Conservation (phyloP, 2,329 filamentous ascomycete species). For the Penicillium sp. region DNA sequence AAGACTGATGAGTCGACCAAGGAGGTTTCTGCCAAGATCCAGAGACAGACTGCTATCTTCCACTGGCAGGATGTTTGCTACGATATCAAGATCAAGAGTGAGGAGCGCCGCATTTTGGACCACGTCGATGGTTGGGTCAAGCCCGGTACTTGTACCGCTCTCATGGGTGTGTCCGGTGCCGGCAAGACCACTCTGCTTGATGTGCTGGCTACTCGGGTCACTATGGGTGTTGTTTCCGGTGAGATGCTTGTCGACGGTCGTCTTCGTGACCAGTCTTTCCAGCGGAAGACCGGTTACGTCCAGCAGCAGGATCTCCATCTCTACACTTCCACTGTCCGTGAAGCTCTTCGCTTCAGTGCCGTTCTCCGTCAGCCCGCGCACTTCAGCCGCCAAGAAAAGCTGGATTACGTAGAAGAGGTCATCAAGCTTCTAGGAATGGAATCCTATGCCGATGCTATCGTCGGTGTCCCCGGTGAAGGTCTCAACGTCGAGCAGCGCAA, state of each 20-base stretch:
- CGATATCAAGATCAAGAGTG: conserved; percentile 73
- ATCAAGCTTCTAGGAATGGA: conserved; percentile 89
- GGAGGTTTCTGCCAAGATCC: conserved; percentile 43
- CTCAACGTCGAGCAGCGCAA: conserved; percentile 61
- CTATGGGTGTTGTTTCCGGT: conserved; percentile 82
- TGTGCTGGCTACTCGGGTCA: conserved; percentile 76
- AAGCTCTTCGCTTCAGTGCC: conserved; percentile 82
- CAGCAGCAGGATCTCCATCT: conserved; percentile 91
- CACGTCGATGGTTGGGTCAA: conserved; percentile 91
- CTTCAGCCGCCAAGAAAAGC: conserved; percentile 69
- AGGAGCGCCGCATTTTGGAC: conserved; percentile 71
- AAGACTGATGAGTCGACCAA: conserved; percentile 31
- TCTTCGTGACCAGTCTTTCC: conserved; percentile 74
- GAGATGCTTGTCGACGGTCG: conserved; percentile 79
- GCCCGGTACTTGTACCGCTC: conserved; percentile 79
- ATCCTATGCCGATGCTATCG: conserved; percentile 81
- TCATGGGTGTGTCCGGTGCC: conserved; percentile 89
- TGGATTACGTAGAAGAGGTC: conserved; percentile 82
- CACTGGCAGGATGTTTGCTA: conserved; percentile 84
- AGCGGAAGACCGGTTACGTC: conserved; percentile 86
- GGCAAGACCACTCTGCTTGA: conserved; percentile 90
- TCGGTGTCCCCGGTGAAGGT: conserved; percentile 83
- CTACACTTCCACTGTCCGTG: conserved; percentile 77
- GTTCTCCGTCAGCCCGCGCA: conserved; percentile 75
- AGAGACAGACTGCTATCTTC: conserved; percentile 70